Evolutionary conservation across 2,329 filamentous ascomycete species (phyloP), one percentile per base, ranked within the genome.

Genomic region (Neonectria neomacrospora): DNA sequence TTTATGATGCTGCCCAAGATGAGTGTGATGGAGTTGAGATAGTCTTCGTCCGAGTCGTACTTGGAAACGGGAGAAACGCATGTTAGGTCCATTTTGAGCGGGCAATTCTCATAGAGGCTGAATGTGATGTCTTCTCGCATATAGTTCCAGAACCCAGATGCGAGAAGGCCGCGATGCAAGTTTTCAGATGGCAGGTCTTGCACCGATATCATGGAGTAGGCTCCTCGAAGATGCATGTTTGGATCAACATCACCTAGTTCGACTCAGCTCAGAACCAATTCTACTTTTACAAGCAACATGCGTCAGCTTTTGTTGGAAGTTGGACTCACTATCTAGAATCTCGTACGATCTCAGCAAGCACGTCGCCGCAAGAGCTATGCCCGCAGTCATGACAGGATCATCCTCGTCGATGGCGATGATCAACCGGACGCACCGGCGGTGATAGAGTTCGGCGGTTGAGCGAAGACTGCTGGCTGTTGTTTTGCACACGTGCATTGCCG

Each of bases 111-210:
- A 42, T 82, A 83, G 1, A 85, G 68, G n/a, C 82, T 82, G n/a
- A 84, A 82, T 0, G 83, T 85, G n/a, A 85, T 84, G 39, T 85
- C 82, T 68, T 85, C 82, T 1, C 83, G 78, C 0, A 85, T 75
- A 56, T 84, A 84, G 62, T 85, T 85, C 83, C 82, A 85, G 58
- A 82, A 81, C 0, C 82, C 82, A 1, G 82, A 79, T 3, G 75
- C 74, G 2, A 78, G 64, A 0, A 85, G 67, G 0, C 75, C 74
- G 3, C 71, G 61, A 0, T 69, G 67, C 1, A 69, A 42, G 0
- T 71, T 64, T 3, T 69, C 72, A 0, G 71, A 63, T 7, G 70
- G 59, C 1, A 71, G 58, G 56, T 34, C 70, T 8, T 72, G 69
- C 5, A 74, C 70, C 1, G 77, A 78, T 1, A 78, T 76, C n/a